Evolutionary conservation across 345 rosid species (phyloP).

Genomic region (Corchorus olitorius): DNA sequence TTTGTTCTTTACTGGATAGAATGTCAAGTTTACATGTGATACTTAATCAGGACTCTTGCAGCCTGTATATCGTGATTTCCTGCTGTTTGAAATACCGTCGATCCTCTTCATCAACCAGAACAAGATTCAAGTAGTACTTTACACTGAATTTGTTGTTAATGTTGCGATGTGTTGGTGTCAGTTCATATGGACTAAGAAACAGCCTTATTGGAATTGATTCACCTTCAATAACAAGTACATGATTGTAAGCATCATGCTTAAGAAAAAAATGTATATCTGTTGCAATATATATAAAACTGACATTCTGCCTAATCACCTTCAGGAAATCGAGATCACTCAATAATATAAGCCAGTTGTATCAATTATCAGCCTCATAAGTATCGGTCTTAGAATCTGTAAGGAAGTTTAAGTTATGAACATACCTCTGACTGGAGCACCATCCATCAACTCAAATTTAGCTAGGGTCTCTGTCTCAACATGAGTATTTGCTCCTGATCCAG

Average conservation of each 20-base stretch:
- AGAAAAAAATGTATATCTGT: neutral
- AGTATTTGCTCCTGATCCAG: constrained; percentile 94
- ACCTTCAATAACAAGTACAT: constrained; percentile 48
- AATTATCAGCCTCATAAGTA: neutral
- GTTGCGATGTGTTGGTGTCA: constrained; percentile 92
- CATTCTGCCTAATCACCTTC: neutral
- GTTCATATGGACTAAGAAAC: constrained; percentile 90
- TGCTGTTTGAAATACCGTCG: constrained; percentile 97
- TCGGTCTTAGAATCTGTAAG: neutral
- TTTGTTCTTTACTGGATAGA: constrained; percentile 20
- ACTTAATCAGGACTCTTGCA: constrained; percentile 58
- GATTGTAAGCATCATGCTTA: constrained; percentile 13
- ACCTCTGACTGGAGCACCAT: constrained; percentile 99
- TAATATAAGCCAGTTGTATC: constrained; percentile 10
- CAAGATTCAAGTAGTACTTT: constrained; percentile 93
- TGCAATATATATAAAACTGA: neutral
- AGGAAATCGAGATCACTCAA: neutral
- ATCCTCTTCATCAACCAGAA: constrained; percentile 96
- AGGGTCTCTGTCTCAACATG: constrained; percentile 98
- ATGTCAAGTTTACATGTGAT: constrained; percentile 13
- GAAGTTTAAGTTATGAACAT: constrained; percentile 9
- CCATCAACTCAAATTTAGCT: constrained; percentile 97
- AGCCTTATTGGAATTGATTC: constrained; percentile 97
- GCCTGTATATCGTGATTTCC: constrained; percentile 87
- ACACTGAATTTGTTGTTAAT: constrained; percentile 98